These are phyloP conservation scores for Sherardia arvensis DNA, from an alignment of 257 asterid genomes.

Conservation along the genomic window DNA sequence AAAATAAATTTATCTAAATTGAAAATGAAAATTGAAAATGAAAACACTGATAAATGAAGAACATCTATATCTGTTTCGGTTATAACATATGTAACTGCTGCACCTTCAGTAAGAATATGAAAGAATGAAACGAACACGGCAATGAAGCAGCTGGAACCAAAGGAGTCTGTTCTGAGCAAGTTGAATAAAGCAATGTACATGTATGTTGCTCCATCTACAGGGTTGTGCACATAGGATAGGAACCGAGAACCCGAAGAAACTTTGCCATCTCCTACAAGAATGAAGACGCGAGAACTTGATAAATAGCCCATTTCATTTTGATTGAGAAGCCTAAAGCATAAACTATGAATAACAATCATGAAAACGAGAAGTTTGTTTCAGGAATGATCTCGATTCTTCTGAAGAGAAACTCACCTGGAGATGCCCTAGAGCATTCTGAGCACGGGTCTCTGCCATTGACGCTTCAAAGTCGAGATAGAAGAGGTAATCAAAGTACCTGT, in stretches of 20 bases:
- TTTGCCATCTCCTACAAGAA: constrained; percentile 46
- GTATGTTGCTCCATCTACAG: constrained; percentile 13
- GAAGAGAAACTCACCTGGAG: constrained; percentile 10
- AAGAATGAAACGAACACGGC: background rate
- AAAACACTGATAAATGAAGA: background rate
- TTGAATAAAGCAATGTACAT: background rate
- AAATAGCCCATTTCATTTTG: too few relatives aligned
- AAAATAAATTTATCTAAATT: too few relatives aligned
- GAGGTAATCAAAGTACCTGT: constrained; percentile 93
- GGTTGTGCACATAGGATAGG: constrained; percentile 44
- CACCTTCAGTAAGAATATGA: constrained; percentile 7
- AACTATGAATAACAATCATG: background rate
- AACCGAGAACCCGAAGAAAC: constrained; percentile 58
- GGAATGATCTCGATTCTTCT: background rate
- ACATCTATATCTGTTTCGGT: background rate
- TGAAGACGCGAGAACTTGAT: background rate
- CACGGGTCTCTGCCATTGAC: constrained; percentile 89
- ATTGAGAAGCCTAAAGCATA: background rate
- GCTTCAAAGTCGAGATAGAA: constrained; percentile 94
- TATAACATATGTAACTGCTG: background rate
- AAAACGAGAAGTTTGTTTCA: background rate
- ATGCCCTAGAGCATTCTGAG: constrained; percentile 55
- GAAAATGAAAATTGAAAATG: too few relatives aligned
- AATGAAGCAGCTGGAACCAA: background rate
- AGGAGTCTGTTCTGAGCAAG: background rate